Percentiles rank a stretch among this genome's conserved stretches.
phyloP scores from a whole-genome alignment of 345 rosid genomes.

The Psidium guajava region DNA sequence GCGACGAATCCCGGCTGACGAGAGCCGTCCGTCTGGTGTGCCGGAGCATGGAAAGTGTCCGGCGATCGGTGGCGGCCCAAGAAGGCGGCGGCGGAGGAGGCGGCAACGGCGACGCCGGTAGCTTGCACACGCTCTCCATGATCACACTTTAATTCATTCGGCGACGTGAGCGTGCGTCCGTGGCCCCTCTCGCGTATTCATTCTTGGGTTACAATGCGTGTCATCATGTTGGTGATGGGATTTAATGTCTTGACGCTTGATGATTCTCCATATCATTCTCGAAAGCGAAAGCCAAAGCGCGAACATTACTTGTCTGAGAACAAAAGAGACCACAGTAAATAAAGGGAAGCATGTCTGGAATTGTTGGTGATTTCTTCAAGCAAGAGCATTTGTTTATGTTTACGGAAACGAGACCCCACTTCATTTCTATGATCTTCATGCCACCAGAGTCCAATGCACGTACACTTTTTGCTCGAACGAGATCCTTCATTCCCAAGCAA shows the following conservation, averaged over 20 bases:
- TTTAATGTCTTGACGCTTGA: neutral
- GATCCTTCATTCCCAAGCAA: neutral
- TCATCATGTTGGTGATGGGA: neutral
- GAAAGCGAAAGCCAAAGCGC: neutral
- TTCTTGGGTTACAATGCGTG: neutral
- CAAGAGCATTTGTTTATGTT: neutral
- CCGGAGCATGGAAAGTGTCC: neutral
- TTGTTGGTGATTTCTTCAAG: neutral
- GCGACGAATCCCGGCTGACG: neutral
- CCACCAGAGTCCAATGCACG: neutral
- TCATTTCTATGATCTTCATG: neutral
- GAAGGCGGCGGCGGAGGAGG: neutral
- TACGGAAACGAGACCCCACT: neutral
- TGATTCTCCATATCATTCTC: neutral
- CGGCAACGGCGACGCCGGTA: neutral
- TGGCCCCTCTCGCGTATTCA: neutral
- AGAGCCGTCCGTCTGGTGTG: neutral
- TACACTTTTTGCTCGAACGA: neutral
- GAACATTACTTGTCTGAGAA: neutral
- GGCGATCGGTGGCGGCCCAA: neutral
- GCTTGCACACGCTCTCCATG: conserved; percentile 7
- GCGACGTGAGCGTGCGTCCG: neutral
- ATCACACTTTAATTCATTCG: neutral
- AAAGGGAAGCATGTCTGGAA: neutral
- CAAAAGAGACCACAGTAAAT: neutral